These are phyloP conservation scores for Cyamopsis tetragonoloba DNA, from an alignment of 306 rosid species.

Conservation along the genomic window DNA sequence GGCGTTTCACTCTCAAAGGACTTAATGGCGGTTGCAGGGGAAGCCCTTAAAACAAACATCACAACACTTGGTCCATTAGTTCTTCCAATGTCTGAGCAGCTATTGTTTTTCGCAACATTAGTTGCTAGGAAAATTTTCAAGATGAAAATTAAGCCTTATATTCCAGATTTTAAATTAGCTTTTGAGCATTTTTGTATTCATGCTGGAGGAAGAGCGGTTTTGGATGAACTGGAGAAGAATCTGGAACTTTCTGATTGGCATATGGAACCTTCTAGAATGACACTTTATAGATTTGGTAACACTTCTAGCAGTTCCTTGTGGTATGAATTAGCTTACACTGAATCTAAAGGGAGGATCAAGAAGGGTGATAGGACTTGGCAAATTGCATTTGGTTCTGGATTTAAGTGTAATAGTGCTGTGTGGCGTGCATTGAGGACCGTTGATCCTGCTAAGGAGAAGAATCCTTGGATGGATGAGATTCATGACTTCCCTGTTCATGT, in stretches of 20 bases:
- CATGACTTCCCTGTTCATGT: constrained; percentile 64
- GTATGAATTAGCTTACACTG: constrained; percentile 81
- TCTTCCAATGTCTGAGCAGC: constrained; percentile 86
- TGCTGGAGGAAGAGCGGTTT: constrained; percentile 84
- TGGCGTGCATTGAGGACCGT: constrained; percentile 72
- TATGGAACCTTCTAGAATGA: constrained; percentile 93
- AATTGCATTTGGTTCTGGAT: constrained; percentile 86
- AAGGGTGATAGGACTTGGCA: constrained; percentile 84
- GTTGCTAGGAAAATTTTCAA: constrained; percentile 63
- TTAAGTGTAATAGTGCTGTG: constrained; percentile 85
- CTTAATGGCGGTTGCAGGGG: constrained; percentile 82
- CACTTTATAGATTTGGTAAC: constrained; percentile 65
- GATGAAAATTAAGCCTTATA: constrained; percentile 68
- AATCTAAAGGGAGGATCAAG: constrained; percentile 70
- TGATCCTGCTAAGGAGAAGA: constrained; percentile 68
- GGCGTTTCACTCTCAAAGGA: constrained; percentile 81
- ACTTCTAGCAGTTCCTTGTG: constrained; percentile 85
- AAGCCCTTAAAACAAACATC: constrained; percentile 75
- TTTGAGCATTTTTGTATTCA: constrained; percentile 85
- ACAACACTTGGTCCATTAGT: constrained; percentile 82
- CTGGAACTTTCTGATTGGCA: constrained; percentile 76
- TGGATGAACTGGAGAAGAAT: constrained; percentile 80
- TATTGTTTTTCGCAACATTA: constrained; percentile 54
- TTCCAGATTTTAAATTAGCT: constrained; percentile 79
- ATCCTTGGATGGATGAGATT: constrained; percentile 90